Evolutionary conservation across 805 yeast species (phyloP).

Genomic region (Ogataea populi-albae): DNA sequence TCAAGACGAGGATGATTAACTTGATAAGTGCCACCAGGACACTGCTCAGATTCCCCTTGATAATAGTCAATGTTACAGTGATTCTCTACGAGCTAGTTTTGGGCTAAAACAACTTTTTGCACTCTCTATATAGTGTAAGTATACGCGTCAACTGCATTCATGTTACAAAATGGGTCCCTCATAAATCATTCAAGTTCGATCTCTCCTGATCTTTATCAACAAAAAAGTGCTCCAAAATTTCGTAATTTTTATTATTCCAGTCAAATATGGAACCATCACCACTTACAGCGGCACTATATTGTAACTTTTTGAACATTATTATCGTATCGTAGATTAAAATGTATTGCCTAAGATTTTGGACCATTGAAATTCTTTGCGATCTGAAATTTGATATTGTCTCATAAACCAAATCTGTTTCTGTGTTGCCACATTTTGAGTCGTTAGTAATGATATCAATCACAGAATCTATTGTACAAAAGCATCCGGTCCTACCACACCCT

Average conservation of each 20-base stretch:
- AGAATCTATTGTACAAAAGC: slow-evolving; percentile 72
- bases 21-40: slow-evolving; percentile 60
- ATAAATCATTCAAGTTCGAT: neutral
- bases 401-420: slow-evolving; percentile 41
- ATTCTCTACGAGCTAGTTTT: slow-evolving; percentile 51
- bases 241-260: slow-evolving; percentile 14
- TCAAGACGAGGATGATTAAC: slow-evolving; percentile 50
- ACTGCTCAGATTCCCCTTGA: slow-evolving; percentile 54
- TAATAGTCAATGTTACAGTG: slow-evolving; percentile 46
- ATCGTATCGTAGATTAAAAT: slow-evolving; percentile 47
- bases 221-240: slow-evolving; percentile 15
- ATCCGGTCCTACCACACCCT: slow-evolving; percentile 96
- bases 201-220: slow-evolving; percentile 14
- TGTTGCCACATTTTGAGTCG: slow-evolving; percentile 8
- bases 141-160: slow-evolving; percentile 1
- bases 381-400: slow-evolving; percentile 46
- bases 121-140: too few species aligned
- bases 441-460: slow-evolving; percentile 40
- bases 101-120: slow-evolving; percentile 44
- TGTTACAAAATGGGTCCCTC: neutral
- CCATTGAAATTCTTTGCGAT: slow-evolving; percentile 55
- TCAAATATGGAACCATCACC: slow-evolving; percentile 7
- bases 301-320: slow-evolving; percentile 26
- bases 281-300: slow-evolving; percentile 8
- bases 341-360: slow-evolving; percentile 55